Conservation (phyloP, 805 yeast species). For the Priceomyces castillae region DNA sequence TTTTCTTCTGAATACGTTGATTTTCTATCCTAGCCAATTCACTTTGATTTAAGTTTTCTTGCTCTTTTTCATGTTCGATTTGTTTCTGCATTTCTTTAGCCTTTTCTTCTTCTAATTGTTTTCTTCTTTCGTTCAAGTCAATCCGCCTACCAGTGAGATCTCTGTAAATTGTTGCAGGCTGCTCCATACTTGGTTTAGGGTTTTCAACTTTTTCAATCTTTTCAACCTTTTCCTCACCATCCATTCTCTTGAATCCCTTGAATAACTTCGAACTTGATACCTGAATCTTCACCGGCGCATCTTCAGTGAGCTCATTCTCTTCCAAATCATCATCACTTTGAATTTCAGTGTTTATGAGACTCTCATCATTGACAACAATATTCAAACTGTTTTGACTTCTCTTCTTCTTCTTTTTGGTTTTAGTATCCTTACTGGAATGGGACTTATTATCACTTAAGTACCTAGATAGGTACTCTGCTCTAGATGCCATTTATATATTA, state of each 20-base stretch:
- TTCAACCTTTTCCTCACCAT: constrained; percentile 17
- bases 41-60: constrained; percentile 32
- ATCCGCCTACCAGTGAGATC: constrained; percentile 59
- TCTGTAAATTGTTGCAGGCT: constrained; percentile 49
- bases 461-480: constrained; percentile 34
- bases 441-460: constrained; percentile 18
- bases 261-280: constrained; percentile 12
- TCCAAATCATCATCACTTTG: constrained; percentile 4
- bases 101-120: constrained; percentile 17
- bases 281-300: constrained; percentile 22
- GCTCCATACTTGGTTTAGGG: not conserved
- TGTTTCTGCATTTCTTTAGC: constrained; percentile 13
- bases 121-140: constrained; percentile 33
- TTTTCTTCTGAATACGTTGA: constrained; percentile 30
- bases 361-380: constrained; percentile 1
- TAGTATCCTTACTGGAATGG: constrained; percentile 9
- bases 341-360: constrained; percentile 5
- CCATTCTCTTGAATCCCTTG: constrained; percentile 39
- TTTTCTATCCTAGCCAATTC: constrained; percentile 37
- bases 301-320: constrained; percentile 17
- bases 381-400: constrained; percentile 3
- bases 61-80: constrained; percentile 10
- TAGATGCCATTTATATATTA: constrained; percentile 11
- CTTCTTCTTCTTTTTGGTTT: constrained; percentile 14
- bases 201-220: not conserved